phyloP scores from a whole-genome alignment of 2,329 filamentous ascomycete genomes.

The Mycogone perniciosa region DNA sequence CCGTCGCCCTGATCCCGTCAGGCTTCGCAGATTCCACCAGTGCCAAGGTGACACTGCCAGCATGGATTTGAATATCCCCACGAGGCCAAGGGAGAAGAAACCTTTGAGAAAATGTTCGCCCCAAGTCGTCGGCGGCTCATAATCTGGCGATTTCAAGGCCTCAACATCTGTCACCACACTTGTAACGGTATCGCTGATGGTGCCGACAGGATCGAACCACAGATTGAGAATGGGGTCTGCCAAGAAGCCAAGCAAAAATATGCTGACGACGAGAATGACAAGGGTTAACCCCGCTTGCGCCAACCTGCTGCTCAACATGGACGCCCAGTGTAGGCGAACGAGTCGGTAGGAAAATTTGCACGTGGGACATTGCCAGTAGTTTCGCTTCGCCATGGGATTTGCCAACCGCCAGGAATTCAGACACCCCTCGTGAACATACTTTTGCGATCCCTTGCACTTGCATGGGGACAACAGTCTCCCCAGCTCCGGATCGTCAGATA shows the following conservation, averaged over 20 bases:
- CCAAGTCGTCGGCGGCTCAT: conserved; percentile 59
- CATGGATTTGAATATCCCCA: conserved; percentile 78
- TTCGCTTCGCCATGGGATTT: conserved; percentile 57
- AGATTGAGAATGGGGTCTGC: conserved; percentile 89
- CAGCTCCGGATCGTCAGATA: conserved; percentile 65
- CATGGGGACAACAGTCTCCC: conserved; percentile 83
- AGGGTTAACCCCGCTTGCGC: conserved; percentile 67
- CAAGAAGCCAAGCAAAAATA: conserved; percentile 84
- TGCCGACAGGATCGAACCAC: conserved; percentile 71
- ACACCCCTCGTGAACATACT: conserved; percentile 91
- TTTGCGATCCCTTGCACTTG: conserved; percentile 85
- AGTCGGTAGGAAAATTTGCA: conserved; percentile 80
- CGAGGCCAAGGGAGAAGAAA: conserved; percentile 77
- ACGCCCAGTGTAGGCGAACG: conserved; percentile 68
- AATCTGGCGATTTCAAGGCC: conserved; percentile 28
- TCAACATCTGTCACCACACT: conserved; percentile 38
- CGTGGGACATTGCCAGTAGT: conserved; percentile 83
- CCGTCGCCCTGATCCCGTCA: conserved; percentile 45
- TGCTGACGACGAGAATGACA: conserved; percentile 59
- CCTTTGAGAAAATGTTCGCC: conserved; percentile 81
- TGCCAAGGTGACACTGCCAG: conserved; percentile 68
- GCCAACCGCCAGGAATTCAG: conserved; percentile 75
- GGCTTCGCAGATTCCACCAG: conserved; percentile 65
- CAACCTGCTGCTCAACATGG: conserved; percentile 58
- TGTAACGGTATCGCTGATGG: conserved; percentile 47